phyloP scores from a whole-genome alignment of 805 yeast genomes.

The Sungouiozyma ichnusensis region DNA sequence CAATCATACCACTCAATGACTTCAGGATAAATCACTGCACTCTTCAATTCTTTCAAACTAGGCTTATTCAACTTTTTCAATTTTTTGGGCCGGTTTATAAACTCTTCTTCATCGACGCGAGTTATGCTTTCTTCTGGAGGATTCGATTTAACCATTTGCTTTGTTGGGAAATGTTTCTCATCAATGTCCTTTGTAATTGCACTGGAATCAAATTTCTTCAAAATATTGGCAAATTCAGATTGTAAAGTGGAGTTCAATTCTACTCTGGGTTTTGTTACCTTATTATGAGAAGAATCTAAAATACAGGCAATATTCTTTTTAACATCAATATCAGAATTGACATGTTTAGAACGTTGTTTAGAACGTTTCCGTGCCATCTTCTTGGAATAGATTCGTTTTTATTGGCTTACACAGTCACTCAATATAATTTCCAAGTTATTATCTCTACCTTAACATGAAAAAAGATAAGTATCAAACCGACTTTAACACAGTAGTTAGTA shows the following conservation, averaged over 20 bases:
- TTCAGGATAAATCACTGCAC: slow-evolving; percentile 52
- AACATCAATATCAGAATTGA: neutral
- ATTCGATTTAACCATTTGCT: neutral
- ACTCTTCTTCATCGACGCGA: slow-evolving; percentile 13
- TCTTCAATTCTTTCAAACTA: slow-evolving; percentile 58
- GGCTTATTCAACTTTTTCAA: slow-evolving; percentile 43
- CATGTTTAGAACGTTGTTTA: too few species aligned
- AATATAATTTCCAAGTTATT: too few species aligned
- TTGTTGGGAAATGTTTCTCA: neutral
- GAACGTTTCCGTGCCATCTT: too few species aligned
- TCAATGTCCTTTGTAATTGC: neutral
- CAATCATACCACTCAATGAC: slow-evolving; percentile 80
- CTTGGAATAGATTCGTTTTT: too few species aligned
- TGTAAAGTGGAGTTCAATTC: neutral
- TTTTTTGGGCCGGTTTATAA: slow-evolving; percentile 34
- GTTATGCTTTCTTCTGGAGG: neutral
- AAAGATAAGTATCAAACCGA: too few species aligned
- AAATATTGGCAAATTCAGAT: neutral
- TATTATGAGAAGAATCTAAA: neutral
- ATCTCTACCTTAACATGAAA: too few species aligned
- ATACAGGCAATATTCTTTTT: neutral
- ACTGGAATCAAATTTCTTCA: neutral
- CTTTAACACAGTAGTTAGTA: neutral
- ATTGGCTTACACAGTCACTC: too few species aligned
- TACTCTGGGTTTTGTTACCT: neutral